A percentile compares a stretch with the other conserved stretches of the same genome.
Conservation (phyloP, 140 eudicot species). For the Flaveria floridana region DNA sequence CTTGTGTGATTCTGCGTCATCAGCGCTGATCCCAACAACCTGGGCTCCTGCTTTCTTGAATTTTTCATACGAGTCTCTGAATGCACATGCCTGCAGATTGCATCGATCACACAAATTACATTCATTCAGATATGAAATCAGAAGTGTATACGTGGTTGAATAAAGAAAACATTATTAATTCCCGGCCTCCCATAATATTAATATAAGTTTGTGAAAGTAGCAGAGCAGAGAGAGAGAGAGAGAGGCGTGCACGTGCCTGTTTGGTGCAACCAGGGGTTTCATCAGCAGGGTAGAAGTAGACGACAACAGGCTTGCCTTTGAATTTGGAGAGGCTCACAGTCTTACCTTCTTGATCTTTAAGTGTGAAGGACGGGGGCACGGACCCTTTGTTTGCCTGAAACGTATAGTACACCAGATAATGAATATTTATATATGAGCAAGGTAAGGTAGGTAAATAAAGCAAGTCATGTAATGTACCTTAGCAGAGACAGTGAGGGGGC, state of each 20-base stretch:
- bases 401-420: no score
- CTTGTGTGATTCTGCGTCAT: conserved; percentile 85
- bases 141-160: no score
- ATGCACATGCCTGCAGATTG: conserved; percentile 83
- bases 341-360: conserved; percentile 92
- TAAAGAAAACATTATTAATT: no score
- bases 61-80: conserved; percentile 96
- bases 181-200: no score
- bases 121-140: no score
- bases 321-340: conserved; percentile 78
- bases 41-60: conserved; percentile 99
- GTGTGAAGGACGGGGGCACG: conserved; percentile 69
- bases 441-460: not conserved
- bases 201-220: not conserved
- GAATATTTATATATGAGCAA: no score
- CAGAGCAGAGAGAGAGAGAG: no score
- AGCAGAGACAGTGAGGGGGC: conserved; percentile 44
- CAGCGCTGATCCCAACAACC: conserved; percentile 97
- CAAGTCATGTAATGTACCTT: conserved; percentile 65
- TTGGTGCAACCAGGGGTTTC: conserved; percentile 99
- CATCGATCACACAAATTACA: no score
- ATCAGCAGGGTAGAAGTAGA: conserved; percentile 98
- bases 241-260: conserved; percentile 44
- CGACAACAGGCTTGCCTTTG: conserved; percentile 91
- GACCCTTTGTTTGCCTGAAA: conserved; percentile 75